Evolutionary conservation across 1,284 basidiomycete species (phyloP), one percentile per base, ranked within the genome.

Genomic region (Ustilago sp.): DNA sequence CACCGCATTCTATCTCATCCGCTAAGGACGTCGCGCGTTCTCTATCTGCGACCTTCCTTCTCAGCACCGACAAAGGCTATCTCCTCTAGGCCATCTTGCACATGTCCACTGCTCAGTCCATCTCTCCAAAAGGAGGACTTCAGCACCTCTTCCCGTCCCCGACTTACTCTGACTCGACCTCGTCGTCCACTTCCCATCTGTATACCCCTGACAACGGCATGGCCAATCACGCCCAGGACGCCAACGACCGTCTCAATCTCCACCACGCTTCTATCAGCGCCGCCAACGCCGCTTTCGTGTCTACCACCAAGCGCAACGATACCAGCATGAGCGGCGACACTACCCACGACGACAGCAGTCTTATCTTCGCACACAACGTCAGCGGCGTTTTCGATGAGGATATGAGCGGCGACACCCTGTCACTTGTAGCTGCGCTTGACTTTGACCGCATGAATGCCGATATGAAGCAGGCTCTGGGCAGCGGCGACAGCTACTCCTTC

Each of bases 151-250:
- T 76, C 48, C 69, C 79, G 32, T 80, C 77, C 41, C 79, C 79
- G 17, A 74, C 70, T 7, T 76, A 77, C 57, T 80, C 79, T 15
- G 69, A 76, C 34, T 79, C 77, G 57, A 68, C 73, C 3, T 50
- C 60, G 8, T 73, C 76, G 55, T 74, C 77, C 35, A 67, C 75
- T 34, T 74, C 79, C 31, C 67, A 55, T 41, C 61, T 79, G 57
- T 79, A 63, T 71, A 80, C 79, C 31, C 79, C 79, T 2, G 79
- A 76, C 31, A 69, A 70, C 71, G 53, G 36, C n/a, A 63, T 64
- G 61, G 31, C 52, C 31, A 48, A 32, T 43, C 45, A 53, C 23
- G 39, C 52, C 31, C 71, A 68, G 48, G 59, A 62, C 13, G 45
- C 23, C 55, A 47, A 53, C 51, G 52, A 63, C 19, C 68, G 75